phyloP scores from a whole-genome alignment of 2,329 filamentous ascomycete genomes.

The Penicillium paneum region DNA sequence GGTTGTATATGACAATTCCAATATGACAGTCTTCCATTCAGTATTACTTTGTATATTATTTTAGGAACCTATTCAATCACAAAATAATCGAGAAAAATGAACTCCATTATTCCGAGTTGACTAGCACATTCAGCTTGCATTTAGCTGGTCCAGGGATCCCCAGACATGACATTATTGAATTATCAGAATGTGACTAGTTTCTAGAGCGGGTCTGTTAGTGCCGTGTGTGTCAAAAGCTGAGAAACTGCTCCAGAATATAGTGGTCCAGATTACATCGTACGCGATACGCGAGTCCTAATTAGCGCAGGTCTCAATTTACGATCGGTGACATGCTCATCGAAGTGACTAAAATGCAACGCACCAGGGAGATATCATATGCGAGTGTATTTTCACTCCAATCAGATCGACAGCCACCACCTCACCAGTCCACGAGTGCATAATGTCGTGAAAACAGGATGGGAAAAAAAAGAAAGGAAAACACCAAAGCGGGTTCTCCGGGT shows the following conservation, averaged over 20 bases:
- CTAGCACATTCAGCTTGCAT: not conserved
- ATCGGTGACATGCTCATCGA: not conserved
- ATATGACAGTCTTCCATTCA: not conserved
- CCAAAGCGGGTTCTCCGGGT: not conserved
- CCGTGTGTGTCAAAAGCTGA: conserved; percentile 3
- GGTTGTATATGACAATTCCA: not conserved
- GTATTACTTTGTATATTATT: not conserved
- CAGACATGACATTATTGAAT: conserved; percentile 8
- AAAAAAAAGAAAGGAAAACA: not conserved
- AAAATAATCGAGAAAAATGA: not conserved
- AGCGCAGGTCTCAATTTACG: not conserved
- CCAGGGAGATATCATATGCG: conserved; percentile 37
- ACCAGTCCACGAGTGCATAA: not conserved
- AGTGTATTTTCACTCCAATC: conserved; percentile 15
- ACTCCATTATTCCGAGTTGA: conserved; percentile 4
- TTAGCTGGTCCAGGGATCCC: conserved; percentile 12
- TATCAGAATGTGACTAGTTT: conserved; percentile 9
- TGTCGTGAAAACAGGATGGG: not conserved
- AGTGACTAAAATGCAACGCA: not conserved
- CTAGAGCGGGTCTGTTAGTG: conserved; percentile 3
- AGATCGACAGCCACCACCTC: not conserved
- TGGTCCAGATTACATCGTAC: not conserved
- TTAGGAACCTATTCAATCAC: not conserved
- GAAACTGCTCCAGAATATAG: not conserved
- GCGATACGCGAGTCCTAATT: not conserved